A percentile compares a stretch with the other conserved stretches of the same genome.
Evolutionary conservation across 129 eudicot genomes (phyloP).

Genomic region (Tanacetum coccineum): DNA sequence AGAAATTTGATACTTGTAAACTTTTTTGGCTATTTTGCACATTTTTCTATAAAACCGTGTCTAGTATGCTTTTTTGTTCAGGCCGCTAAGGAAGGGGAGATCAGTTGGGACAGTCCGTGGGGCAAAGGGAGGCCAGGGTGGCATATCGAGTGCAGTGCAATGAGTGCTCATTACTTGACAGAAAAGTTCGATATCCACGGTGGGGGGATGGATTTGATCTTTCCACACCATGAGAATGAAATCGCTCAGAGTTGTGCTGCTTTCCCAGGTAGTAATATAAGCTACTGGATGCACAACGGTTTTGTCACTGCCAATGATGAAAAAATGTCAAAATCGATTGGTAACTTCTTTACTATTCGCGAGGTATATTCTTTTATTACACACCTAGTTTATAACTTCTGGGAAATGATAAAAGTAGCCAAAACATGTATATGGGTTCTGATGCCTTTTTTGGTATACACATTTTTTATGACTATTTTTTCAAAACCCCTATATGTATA

Average conservation of each 20-base stretch:
- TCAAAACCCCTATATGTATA: too few species aligned
- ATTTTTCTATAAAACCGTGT: neutral
- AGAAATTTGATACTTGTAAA: too few species aligned
- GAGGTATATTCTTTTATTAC: conserved; percentile 44
- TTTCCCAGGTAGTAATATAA: conserved; percentile 61
- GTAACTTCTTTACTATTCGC: conserved; percentile 81
- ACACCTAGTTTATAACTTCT: neutral
- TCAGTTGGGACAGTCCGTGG: conserved; percentile 98
- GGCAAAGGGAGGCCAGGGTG: conserved; percentile 99
- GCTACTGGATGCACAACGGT: conserved; percentile 92
- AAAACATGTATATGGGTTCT: too few species aligned
- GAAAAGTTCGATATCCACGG: conserved; percentile 84
- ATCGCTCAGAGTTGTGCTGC: conserved; percentile 94
- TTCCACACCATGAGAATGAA: conserved; percentile 97
- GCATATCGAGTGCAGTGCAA: conserved; percentile 98
- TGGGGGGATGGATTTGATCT: conserved; percentile 87
- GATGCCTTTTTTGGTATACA: too few species aligned
- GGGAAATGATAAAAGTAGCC: too few species aligned
- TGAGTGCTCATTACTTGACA: conserved; percentile 77
- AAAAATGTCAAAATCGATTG: conserved; percentile 82
- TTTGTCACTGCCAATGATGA: conserved; percentile 79
- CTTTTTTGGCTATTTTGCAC: too few species aligned
- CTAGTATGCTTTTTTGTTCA: conserved; percentile 19
- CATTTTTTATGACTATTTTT: too few species aligned
- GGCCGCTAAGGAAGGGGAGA: conserved; percentile 95